Conservation (phyloP, 164 flowering plant genomes). For the Akebia trifoliata region DNA sequence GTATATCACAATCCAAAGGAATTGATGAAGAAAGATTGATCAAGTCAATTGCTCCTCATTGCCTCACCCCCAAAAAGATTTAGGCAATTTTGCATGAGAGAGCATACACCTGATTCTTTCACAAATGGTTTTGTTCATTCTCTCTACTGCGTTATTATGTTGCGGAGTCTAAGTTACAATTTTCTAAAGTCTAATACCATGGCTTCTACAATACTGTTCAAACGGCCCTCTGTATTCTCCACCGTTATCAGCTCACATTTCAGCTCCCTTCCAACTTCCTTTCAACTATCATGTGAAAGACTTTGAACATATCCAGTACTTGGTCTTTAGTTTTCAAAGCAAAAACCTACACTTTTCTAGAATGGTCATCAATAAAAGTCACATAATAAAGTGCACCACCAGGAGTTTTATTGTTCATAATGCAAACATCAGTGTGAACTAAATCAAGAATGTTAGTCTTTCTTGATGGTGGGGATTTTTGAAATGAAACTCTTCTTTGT, state of each 20-base stretch:
- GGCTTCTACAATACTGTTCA: slow-evolving; percentile 10
- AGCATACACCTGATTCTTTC: not conserved
- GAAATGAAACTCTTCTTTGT: not conserved
- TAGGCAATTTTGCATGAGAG: not conserved
- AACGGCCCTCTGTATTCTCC: slow-evolving; percentile 9
- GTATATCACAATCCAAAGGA: not conserved
- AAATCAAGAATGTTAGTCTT: not conserved
- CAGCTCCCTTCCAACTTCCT: slow-evolving; percentile 1
- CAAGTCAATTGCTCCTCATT: not conserved
- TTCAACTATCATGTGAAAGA: slow-evolving; percentile 15
- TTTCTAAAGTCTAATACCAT: slow-evolving; percentile 6
- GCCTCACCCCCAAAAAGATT: not conserved
- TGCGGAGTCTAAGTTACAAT: not conserved
- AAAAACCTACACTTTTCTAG: slow-evolving; percentile 24
- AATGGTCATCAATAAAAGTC: slow-evolving; percentile 10
- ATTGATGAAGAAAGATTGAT: not conserved
- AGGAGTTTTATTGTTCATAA: not conserved
- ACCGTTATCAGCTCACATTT: slow-evolving; percentile 8
- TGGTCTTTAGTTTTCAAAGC: slow-evolving; percentile 14
- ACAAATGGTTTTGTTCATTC: not conserved
- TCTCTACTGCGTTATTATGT: not conserved
- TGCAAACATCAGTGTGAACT: not conserved
- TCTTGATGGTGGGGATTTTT: not conserved
- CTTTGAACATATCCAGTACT: slow-evolving; percentile 7
- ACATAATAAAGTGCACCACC: not conserved